phyloP scores from a whole-genome alignment of 2,329 filamentous ascomycete genomes.

The Aureobasidium zeae region DNA sequence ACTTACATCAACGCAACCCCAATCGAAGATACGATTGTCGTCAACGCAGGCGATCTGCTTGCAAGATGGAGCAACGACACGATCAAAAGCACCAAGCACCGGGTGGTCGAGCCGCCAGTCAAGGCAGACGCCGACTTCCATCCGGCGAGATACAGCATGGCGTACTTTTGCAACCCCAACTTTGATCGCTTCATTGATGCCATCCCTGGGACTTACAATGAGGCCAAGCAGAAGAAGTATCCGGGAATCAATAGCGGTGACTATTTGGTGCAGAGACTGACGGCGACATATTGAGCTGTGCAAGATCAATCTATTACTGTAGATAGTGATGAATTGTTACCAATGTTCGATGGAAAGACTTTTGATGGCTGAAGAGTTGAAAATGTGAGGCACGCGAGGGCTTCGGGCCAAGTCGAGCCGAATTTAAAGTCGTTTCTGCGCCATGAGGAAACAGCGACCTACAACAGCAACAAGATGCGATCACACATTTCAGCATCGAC shows the following conservation, averaged over 20 bases:
- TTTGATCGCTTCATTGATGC: slow-evolving; percentile 66
- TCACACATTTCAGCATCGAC: background rate
- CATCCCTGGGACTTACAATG: slow-evolving; percentile 65
- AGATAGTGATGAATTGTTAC: too few relatives aligned
- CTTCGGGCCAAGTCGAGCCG: background rate
- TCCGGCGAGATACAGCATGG: slow-evolving; percentile 72
- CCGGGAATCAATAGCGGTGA: slow-evolving; percentile 66
- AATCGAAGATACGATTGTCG: slow-evolving; percentile 69
- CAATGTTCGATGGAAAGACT: background rate
- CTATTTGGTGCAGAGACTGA: slow-evolving; percentile 69
- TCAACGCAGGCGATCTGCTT: slow-evolving; percentile 82
- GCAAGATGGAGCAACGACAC: slow-evolving; percentile 84
- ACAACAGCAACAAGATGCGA: slow-evolving; percentile 1
- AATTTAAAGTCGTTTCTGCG: too few relatives aligned
- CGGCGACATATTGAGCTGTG: slow-evolving; percentile 53
- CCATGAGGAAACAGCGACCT: too few relatives aligned
- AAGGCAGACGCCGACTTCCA: slow-evolving; percentile 45
- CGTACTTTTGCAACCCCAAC: slow-evolving; percentile 89
- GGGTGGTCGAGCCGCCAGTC: slow-evolving; percentile 73
- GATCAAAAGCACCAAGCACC: slow-evolving; percentile 83
- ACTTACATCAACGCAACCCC: slow-evolving; percentile 76
- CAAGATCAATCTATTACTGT: too few relatives aligned
- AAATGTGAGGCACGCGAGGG: too few relatives aligned
- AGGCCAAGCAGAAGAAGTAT: slow-evolving; percentile 65
- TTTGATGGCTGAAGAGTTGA: background rate